These are phyloP conservation scores for Athelia psychrophila DNA, from an alignment of 1,284 basidiomycete genomes.

Conservation along the genomic window DNA sequence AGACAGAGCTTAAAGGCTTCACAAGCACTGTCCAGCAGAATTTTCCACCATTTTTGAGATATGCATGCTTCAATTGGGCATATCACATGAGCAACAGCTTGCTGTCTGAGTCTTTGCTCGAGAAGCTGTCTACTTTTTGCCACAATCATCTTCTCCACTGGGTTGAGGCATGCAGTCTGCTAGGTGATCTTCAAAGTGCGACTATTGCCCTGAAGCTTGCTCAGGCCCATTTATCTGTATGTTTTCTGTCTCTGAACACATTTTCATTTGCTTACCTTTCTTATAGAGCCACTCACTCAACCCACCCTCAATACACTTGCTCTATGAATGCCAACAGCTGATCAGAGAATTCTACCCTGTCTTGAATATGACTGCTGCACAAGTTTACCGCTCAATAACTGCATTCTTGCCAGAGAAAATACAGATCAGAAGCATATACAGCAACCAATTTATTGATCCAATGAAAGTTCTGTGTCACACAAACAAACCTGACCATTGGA, in stretches of 20 bases:
- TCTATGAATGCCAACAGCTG: neutral
- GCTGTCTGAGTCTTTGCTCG: neutral
- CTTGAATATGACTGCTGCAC: neutral
- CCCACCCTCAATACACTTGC: neutral
- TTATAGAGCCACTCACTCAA: neutral
- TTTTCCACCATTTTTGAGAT: neutral
- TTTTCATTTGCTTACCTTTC: neutral
- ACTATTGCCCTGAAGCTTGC: neutral
- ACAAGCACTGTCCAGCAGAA: neutral
- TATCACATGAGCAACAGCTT: neutral
- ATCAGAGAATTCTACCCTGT: neutral
- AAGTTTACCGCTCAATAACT: neutral
- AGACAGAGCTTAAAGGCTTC: conserved; percentile 6
- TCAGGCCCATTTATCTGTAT: neutral
- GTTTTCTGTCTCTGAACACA: neutral
- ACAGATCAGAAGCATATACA: neutral
- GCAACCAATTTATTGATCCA: neutral
- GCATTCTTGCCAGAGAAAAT: neutral
- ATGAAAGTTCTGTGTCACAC: neutral
- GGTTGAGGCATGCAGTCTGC: neutral
- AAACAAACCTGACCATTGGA: neutral
- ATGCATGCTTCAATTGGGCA: neutral
- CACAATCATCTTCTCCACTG: neutral
- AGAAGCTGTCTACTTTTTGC: neutral
- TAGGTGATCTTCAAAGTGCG: neutral